Conservation (phyloP, 2,329 filamentous ascomycete genomes). For the Cercospora sojina region DNA sequence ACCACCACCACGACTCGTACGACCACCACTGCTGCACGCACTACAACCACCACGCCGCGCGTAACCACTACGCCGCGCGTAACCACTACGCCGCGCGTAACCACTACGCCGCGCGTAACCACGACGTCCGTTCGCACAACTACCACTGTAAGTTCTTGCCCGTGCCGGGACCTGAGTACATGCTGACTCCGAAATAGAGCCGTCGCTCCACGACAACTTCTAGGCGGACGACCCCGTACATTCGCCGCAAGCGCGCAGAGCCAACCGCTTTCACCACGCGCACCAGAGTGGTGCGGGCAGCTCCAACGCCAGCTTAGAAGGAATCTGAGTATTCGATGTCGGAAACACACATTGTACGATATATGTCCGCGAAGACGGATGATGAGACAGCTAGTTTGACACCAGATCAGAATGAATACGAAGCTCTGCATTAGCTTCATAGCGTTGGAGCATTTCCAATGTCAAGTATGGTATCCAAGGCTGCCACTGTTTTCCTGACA, state of each 20-base stretch:
- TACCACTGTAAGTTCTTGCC: background rate
- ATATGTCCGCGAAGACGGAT: background rate
- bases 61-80: background rate
- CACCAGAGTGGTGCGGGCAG: background rate
- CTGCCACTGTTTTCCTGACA: background rate
- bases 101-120: background rate
- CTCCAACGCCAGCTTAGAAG: background rate
- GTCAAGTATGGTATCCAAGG: background rate
- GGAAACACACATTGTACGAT: background rate
- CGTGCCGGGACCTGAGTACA: too few species aligned
- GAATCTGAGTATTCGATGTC: background rate
- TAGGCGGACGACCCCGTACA: slow-evolving; percentile 17
- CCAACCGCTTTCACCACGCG: slow-evolving; percentile 4
- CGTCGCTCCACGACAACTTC: background rate
- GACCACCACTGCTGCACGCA: background rate
- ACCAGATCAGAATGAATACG: background rate
- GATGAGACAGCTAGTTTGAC: background rate
- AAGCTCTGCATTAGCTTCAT: background rate
- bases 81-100: background rate
- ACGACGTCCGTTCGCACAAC: background rate
- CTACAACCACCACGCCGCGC: slow-evolving; percentile 1
- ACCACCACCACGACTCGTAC: slow-evolving; percentile 4
- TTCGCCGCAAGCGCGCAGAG: slow-evolving; percentile 8
- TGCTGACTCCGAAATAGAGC: background rate
- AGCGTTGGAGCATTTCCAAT: background rate